Conservation (phyloP, 768 basidiomycete species). For the Omphalotus guepiniiformis region DNA sequence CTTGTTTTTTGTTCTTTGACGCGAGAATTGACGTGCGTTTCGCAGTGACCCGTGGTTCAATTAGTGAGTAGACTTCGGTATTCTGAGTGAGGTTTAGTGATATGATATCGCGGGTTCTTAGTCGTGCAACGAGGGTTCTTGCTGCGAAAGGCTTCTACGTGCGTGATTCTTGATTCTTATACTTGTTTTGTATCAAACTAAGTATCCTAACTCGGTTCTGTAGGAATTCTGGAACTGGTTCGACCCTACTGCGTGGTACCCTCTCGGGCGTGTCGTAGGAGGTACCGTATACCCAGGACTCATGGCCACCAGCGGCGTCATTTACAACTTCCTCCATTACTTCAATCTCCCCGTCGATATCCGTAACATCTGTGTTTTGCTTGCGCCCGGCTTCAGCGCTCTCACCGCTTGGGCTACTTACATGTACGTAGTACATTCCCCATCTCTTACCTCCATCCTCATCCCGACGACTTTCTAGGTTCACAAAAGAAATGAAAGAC, state of each 20-base stretch:
- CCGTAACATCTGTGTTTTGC: slow-evolving; percentile 91
- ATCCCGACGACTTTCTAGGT: slow-evolving; percentile 43
- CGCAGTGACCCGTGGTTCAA: slow-evolving; percentile 98
- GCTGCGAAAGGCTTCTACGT: slow-evolving; percentile 96
- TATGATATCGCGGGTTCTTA: slow-evolving; percentile 28
- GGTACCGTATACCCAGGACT: slow-evolving; percentile 98
- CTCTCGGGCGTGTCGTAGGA: slow-evolving; percentile 95
- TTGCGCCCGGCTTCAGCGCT: slow-evolving; percentile 96
- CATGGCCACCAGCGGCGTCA: slow-evolving; percentile 97
- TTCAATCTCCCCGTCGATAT: slow-evolving; percentile 97
- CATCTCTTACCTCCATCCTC: neutral
- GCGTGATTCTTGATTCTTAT: slow-evolving; percentile 23
- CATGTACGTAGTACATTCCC: slow-evolving; percentile 52
- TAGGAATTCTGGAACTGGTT: slow-evolving; percentile 99
- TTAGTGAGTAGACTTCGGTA: slow-evolving; percentile 59
- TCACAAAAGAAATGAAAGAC: slow-evolving; percentile 95
- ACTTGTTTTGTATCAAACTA: slow-evolving; percentile 2
- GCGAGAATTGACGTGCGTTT: slow-evolving; percentile 11
- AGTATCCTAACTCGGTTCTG: slow-evolving; percentile 4
- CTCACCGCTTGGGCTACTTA: slow-evolving; percentile 96
- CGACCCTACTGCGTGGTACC: slow-evolving; percentile 99
- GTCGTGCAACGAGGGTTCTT: slow-evolving; percentile 89
- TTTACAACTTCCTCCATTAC: slow-evolving; percentile 85
- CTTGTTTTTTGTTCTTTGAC: neutral
- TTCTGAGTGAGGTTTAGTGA: neutral